These are phyloP conservation scores for Posidonia australis DNA, from an alignment of 106 monocot species.

Conservation along the genomic window DNA sequence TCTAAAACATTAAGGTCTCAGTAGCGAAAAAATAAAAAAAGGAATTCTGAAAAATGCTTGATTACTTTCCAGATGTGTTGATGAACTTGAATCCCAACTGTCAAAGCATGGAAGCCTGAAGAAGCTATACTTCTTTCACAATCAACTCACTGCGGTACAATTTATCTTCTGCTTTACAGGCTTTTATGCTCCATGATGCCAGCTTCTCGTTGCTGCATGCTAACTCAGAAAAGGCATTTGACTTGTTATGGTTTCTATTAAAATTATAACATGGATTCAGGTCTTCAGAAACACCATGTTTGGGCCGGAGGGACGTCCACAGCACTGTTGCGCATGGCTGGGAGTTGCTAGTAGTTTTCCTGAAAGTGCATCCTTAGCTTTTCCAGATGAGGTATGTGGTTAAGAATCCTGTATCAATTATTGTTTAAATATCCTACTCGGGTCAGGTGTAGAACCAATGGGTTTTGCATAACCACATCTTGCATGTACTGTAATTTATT, in stretches of 20 bases:
- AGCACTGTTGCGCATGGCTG: conserved; percentile 98
- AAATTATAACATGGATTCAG: conserved; percentile 26
- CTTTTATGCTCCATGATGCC: background rate
- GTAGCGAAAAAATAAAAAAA: no score
- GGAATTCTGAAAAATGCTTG: background rate
- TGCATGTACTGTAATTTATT: no score
- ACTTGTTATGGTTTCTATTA: background rate
- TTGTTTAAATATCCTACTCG: background rate
- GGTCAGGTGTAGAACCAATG: background rate
- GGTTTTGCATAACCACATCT: no score
- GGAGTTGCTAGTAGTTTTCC: conserved; percentile 95
- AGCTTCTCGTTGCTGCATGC: background rate
- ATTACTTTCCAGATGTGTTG: conserved; percentile 61
- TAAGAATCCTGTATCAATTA: background rate
- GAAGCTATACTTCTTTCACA: conserved; percentile 88
- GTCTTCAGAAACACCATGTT: conserved; percentile 99
- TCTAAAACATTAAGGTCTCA: no score
- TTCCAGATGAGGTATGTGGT: conserved; percentile 75
- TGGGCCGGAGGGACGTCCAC: conserved; percentile 95
- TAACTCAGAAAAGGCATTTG: background rate
- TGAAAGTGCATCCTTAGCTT: conserved; percentile 65
- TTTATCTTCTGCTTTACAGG: background rate
- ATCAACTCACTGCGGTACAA: conserved; percentile 89
- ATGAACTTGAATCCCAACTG: conserved; percentile 80
- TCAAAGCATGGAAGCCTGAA: conserved; percentile 88